Evolutionary conservation across 2,329 filamentous ascomycete genomes (phyloP), one percentile per base, ranked within the genome.

Genomic region (Colletotrichum godetiae): DNA sequence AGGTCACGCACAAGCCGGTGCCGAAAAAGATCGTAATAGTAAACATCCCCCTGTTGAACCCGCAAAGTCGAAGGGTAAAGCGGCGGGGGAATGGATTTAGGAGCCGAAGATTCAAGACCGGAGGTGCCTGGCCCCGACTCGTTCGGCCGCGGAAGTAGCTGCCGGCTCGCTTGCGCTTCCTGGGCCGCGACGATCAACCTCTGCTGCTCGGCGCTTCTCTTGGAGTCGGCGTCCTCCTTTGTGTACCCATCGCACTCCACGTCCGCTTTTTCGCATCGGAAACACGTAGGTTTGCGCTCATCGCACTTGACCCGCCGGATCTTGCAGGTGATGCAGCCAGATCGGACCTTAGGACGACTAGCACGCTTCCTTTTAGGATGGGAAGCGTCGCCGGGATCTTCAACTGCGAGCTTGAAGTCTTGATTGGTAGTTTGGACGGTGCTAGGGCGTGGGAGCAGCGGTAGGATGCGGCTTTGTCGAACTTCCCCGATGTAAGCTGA

Each of bases 241-340:
- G 46, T 46, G 61, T 76, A 76, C 10, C 75, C 75, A 7, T 75
- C 75, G 59, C 75, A 76, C 13, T 67, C 59, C 8, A 75, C 31
- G 22, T 75, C 64, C 7, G 68, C 66, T 33, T 71, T 75, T 11
- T 62, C 62, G 46, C 75, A 76, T 24, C 75, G 75, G 53, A 15
- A n/a, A 67, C 78, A 79, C 22, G 70, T 68, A 19, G 79, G 79
- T 49, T 76, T 78, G 19, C 73, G 71, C 68, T 81, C 78, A 60
- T 79, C 78, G 69, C 80, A 81, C 73, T 81, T 81, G 61, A 81
- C 78, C 27, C 79, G 76, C 19, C 80, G 76, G 49, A 69, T 65
- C 71, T 80, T 79, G 73, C 75, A 77, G 31, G 75, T 76, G 29
- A 75, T 57, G 56, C 76, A 77, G 19, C 75, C 75, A 2, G 75